These are phyloP conservation scores for Bipolaris bicolor DNA, from an alignment of 2,329 filamentous ascomycete species.

Conservation along the genomic window DNA sequence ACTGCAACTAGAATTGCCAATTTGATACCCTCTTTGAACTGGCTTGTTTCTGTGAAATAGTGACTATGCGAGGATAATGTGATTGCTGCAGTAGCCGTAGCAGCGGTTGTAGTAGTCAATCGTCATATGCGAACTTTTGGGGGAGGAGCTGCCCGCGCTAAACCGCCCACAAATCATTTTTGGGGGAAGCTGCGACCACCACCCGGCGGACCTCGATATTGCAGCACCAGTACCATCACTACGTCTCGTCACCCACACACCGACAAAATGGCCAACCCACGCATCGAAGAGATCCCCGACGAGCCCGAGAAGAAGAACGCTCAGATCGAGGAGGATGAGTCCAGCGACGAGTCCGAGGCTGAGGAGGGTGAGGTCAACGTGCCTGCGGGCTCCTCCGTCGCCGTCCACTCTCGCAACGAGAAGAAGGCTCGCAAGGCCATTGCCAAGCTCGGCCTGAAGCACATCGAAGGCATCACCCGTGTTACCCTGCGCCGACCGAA, in stretches of 20 bases:
- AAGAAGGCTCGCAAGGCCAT: constrained; percentile 99
- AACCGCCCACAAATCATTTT: constrained; percentile 37
- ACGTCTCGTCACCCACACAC: constrained; percentile 39
- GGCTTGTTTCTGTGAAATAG: constrained; percentile 3
- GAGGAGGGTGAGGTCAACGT: constrained; percentile 73
- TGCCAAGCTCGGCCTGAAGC: constrained; percentile 96
- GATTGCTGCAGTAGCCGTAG: constrained; percentile 1
- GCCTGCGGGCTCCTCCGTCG: constrained; percentile 84
- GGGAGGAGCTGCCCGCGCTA: constrained; percentile 30
- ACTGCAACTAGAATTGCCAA: constrained; percentile 41
- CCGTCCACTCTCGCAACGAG: constrained; percentile 98
- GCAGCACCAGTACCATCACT: constrained; percentile 24
- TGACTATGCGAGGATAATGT: not conserved
- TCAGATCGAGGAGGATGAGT: constrained; percentile 74
- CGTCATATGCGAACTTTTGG: constrained; percentile 13
- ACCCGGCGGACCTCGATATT: constrained; percentile 19
- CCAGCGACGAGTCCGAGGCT: constrained; percentile 76
- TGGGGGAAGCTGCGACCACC: constrained; percentile 22
- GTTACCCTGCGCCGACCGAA: constrained; percentile 98
- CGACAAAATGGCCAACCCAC: constrained; percentile 89
- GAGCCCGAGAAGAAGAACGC: constrained; percentile 79
- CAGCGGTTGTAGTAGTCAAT: not conserved
- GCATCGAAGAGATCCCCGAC: constrained; percentile 96
- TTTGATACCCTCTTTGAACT: constrained; percentile 41
- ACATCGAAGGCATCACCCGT: constrained; percentile 95